phyloP scores from a whole-genome alignment of 2,329 filamentous ascomycete genomes.

The Pseudogymnoascus sp. region DNA sequence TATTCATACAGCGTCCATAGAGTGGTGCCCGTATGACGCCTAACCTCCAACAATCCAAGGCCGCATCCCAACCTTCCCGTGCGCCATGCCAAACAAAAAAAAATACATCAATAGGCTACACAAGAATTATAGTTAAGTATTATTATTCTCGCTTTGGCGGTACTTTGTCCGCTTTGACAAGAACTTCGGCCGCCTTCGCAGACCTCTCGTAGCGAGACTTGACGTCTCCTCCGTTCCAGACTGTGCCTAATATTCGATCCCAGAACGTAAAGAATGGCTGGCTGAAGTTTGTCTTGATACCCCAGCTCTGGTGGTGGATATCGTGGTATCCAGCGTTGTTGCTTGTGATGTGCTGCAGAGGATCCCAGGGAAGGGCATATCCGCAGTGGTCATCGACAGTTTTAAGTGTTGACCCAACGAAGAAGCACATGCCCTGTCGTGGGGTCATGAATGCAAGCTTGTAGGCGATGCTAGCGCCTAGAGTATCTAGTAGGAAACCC shows the following conservation, averaged over 20 bases:
- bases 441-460: conserved; percentile 74
- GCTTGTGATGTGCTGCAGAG: conserved; percentile 80
- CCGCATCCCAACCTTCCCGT: conserved; percentile 7
- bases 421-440: conserved; percentile 83
- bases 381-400: conserved; percentile 97
- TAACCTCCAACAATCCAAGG: conserved; percentile 7
- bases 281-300: conserved; percentile 91
- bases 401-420: conserved; percentile 83
- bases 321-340: conserved; percentile 98
- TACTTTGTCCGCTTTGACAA: conserved; percentile 16
- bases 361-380: conserved; percentile 92
- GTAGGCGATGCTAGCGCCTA: conserved; percentile 78
- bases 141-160: conserved; percentile 10
- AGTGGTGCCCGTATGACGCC: conserved; percentile 3
- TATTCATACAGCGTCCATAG: conserved; percentile 9
- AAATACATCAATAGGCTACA: conserved; percentile 7
- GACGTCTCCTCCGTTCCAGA: conserved; percentile 27
- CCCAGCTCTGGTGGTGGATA: conserved; percentile 98
- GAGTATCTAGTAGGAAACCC: conserved; percentile 86
- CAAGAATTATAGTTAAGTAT: conserved; percentile 9
- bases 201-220: conserved; percentile 23
- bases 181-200: conserved; percentile 25
- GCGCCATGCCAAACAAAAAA: neutral
- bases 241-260: conserved; percentile 72
- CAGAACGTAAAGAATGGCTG: conserved; percentile 95